These are phyloP conservation scores for Neurospora sp. DNA, from an alignment of 495 filamentous ascomycete genomes.

Conservation along the genomic window DNA sequence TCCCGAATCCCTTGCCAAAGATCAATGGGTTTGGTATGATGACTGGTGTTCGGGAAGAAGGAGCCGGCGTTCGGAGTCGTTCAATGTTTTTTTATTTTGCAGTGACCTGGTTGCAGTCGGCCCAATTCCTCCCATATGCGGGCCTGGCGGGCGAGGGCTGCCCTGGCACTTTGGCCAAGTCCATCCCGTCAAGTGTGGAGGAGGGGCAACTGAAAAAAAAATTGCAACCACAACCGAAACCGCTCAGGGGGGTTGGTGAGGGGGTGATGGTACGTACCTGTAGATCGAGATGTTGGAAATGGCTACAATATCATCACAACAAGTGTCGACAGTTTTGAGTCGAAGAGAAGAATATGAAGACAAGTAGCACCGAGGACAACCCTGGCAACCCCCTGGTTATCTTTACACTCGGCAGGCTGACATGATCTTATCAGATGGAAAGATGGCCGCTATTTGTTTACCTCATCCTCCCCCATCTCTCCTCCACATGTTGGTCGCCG, in stretches of 20 bases:
- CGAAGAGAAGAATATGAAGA: not conserved
- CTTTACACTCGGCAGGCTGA: not conserved
- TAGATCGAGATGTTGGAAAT: not conserved
- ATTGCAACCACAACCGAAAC: conserved; percentile 23
- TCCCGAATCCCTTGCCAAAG: conserved; percentile 10
- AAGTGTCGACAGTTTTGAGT: not conserved
- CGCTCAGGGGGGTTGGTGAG: conserved; percentile 12
- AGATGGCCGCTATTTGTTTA: not conserved
- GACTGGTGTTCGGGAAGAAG: conserved; percentile 6
- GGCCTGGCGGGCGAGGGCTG: not conserved
- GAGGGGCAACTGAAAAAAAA: conserved; percentile 23
- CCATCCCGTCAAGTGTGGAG: conserved; percentile 10
- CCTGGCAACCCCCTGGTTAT: not conserved
- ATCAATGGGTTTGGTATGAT: conserved; percentile 12
- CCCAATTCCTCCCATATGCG: not conserved
- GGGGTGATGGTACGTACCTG: not conserved
- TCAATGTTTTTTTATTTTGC: conserved; percentile 4
- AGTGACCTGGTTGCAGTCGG: not conserved
- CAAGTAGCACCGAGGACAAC: not conserved
- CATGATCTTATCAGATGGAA: not conserved
- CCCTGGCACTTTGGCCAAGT: conserved; percentile 9
- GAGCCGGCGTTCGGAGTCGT: conserved; percentile 5
- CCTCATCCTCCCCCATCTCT: not conserved
- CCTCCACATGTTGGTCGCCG: not conserved
- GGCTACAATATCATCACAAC: not conserved